phyloP scores from a whole-genome alignment of 2,329 filamentous ascomycete species.

The Zopfia rhizophila region DNA sequence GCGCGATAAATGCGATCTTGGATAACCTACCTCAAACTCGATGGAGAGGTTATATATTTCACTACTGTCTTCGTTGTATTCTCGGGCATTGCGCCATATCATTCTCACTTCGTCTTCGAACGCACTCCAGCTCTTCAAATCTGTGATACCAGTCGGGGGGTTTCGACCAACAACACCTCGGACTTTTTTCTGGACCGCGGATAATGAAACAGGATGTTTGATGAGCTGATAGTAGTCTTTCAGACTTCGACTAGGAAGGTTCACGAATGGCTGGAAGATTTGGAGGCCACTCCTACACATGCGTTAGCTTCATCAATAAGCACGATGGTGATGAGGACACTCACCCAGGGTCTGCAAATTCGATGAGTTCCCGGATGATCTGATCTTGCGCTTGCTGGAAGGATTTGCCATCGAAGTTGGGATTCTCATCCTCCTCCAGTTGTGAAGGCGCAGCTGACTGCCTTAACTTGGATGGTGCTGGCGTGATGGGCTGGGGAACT shows the following conservation, averaged over 20 bases:
- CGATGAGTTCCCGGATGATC: conserved; percentile 78
- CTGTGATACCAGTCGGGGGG: conserved; percentile 67
- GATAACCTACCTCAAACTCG: conserved; percentile 75
- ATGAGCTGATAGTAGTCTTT: conserved; percentile 91
- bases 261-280: conserved; percentile 78
- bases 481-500: conserved; percentile 37
- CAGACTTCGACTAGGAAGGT: conserved; percentile 77
- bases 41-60: conserved; percentile 81
- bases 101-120: conserved; percentile 83
- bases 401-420: conserved; percentile 74
- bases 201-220: conserved; percentile 80
- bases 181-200: conserved; percentile 79
- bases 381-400: conserved; percentile 91
- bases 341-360: conserved; percentile 66
- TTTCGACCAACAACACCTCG: conserved; percentile 76
- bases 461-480: conserved; percentile 45
- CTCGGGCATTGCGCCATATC: conserved; percentile 88
- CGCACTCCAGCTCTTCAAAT: conserved; percentile 83
- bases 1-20: conserved; percentile 3
- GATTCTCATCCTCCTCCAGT: conserved; percentile 30
- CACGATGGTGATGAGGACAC: conserved; percentile 7
- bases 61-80: conserved; percentile 92
- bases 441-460: conserved; percentile 36
- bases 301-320: conserved; percentile 5
- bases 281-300: conserved; percentile 66